Evolutionary conservation across 208 protist genomes (phyloP).

Genomic region (Acanthamoeba lugdunensis): DNA sequence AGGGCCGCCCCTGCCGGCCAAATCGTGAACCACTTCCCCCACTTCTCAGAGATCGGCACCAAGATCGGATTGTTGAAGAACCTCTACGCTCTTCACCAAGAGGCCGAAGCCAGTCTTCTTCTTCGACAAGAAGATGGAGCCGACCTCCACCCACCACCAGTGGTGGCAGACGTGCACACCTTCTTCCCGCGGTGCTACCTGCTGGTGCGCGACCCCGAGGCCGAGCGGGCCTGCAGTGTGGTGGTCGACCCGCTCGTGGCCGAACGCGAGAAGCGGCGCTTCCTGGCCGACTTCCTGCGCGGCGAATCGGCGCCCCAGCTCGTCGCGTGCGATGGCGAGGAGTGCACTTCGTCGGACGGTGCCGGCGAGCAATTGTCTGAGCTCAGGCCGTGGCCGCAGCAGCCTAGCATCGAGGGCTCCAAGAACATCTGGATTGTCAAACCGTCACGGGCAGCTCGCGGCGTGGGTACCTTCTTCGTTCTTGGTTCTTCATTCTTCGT

Average conservation of each 20-base stretch:
- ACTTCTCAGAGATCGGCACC: slow-evolving; percentile 42
- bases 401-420: slow-evolving; percentile 75
- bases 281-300: slow-evolving; percentile 25
- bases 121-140: neutral
- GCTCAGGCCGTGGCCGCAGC: slow-evolving; percentile 15
- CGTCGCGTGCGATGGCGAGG: neutral
- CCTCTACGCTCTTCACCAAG: neutral
- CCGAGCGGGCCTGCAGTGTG: neutral
- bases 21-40: slow-evolving; percentile 53
- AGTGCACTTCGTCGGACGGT: neutral
- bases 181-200: slow-evolving; percentile 58
- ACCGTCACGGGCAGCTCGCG: slow-evolving; percentile 59
- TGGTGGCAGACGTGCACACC: neutral
- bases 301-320: neutral
- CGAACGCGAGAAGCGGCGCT: slow-evolving; percentile 20
- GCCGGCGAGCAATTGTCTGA: neutral
- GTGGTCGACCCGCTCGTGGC: neutral
- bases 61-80: slow-evolving; percentile 56
- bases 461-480: slow-evolving; percentile 40
- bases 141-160: too few relatives aligned
- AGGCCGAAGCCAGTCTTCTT: neutral
- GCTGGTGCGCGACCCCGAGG: neutral
- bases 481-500: neutral
- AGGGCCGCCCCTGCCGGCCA: neutral
- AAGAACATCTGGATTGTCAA: slow-evolving; percentile 83